A percentile compares a stretch with the other conserved stretches of the same genome.
phyloP scores from a whole-genome alignment of 495 filamentous ascomycete species.

The Aspergillus campestris region DNA sequence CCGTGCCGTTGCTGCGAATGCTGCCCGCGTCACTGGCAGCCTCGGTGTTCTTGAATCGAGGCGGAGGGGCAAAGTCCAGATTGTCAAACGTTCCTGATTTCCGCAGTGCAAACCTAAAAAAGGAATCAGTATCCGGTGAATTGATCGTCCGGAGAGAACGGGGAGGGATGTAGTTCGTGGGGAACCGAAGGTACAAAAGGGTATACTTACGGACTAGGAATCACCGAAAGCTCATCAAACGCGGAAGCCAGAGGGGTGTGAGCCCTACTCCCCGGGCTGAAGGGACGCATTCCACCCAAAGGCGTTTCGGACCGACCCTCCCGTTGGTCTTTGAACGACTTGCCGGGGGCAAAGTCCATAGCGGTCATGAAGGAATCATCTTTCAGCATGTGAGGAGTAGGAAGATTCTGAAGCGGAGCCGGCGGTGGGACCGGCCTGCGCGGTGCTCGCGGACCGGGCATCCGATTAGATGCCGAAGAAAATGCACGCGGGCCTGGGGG shows the following conservation, averaged over 20 bases:
- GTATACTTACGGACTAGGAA: conserved; percentile 83
- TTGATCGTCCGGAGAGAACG: background rate
- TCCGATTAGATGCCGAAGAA: conserved; percentile 56
- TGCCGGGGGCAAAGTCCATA: conserved; percentile 81
- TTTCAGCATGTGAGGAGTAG: conserved; percentile 76
- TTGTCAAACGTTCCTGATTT: conserved; percentile 85
- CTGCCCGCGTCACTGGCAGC: conserved; percentile 76
- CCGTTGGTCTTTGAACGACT: conserved; percentile 55
- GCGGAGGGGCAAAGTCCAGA: conserved; percentile 92
- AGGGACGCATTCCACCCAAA: conserved; percentile 64
- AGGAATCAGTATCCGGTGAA: conserved; percentile 20
- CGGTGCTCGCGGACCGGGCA: conserved; percentile 39
- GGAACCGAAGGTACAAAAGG: too few relatives aligned
- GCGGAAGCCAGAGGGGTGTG: conserved; percentile 72
- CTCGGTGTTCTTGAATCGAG: conserved; percentile 69
- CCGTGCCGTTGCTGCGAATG: conserved; percentile 77
- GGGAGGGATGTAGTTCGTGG: background rate
- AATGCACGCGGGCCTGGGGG: conserved; percentile 53
- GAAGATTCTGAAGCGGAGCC: conserved; percentile 61
- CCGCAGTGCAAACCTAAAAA: conserved; percentile 64
- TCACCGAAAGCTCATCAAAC: conserved; percentile 74
- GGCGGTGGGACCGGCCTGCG: conserved; percentile 67
- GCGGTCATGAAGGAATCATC: conserved; percentile 72
- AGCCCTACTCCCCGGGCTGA: conserved; percentile 56
- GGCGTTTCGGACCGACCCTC: conserved; percentile 76